Evolutionary conservation across 2,329 filamentous ascomycete genomes (phyloP), one percentile per base, ranked within the genome.

Genomic region (Chrysoporthe austroafricana): DNA sequence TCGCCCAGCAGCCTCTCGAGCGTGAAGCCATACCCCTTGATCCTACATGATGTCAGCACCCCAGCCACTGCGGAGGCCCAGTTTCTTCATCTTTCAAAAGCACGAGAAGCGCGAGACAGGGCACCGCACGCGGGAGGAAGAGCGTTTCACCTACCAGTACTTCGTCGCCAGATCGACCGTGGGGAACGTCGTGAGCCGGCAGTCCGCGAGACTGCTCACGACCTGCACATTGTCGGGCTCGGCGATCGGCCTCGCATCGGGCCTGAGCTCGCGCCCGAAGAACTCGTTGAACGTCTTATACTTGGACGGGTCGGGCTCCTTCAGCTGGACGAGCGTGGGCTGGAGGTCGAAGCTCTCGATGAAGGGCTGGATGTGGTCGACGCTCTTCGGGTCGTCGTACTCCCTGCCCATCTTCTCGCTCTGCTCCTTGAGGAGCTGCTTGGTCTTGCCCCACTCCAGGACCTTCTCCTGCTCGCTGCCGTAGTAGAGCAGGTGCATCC

Each of bases 401-500:
- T 78, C 73, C 59, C 66, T 70, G 32, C 80, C 80, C 78, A 82
- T 79, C 70, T 80, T 80, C 59, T 73, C 73, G 63, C 73, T 77
- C 70, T 82, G 79, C 11, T 74, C 72, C 62, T 76, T 73, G 43
- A 82, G 73, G 34, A 81, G 70, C 6, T 70, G 70, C 62, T 75
- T 71, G 1, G 76, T 76, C 16, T 70, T 71, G 60, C 77, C 71
- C 74, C 74, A 79, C 44, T 80, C 77, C 48, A 82, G 72, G 1
- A 74, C 73, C 50, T 76, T 76, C 68, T 79, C 76, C 69, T 81
- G 78, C 63, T 74, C 72, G 34, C 73, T 74, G 61, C 80, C 79
- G 70, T 80, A 81, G 73, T 81, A 81, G 18, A 81, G 74, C 42
- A 80, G 71, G 66, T 81, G 79, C 79, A 81, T 81, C 32, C 79